phyloP scores from a whole-genome alignment of 1,284 basidiomycete genomes.

The Tremellales sp. region DNA sequence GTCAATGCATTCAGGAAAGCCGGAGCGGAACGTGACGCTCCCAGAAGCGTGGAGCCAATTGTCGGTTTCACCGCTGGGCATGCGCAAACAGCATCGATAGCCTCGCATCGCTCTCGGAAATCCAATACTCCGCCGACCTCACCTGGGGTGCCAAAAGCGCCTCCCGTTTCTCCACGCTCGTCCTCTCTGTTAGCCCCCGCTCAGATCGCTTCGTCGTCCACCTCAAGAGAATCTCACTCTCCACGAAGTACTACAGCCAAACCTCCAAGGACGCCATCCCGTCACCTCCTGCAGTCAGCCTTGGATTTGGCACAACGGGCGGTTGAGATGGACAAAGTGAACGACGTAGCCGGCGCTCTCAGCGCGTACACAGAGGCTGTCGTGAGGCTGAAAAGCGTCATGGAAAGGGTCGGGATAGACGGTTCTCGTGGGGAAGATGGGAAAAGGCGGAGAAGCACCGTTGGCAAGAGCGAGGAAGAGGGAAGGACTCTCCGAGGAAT shows the following conservation, averaged over 20 bases:
- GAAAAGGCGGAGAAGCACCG: slow-evolving; percentile 10
- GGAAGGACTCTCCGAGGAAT: slow-evolving; percentile 47
- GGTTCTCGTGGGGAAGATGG: slow-evolving; percentile 8
- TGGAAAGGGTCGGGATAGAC: slow-evolving; percentile 47
- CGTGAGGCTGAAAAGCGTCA: slow-evolving; percentile 42
- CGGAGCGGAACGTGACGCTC: neutral
- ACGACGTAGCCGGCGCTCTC: slow-evolving; percentile 46
- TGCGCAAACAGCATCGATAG: neutral
- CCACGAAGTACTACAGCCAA: neutral
- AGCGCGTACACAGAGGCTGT: slow-evolving; percentile 47
- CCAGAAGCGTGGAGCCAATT: neutral
- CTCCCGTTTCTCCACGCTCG: neutral
- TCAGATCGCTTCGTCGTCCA: neutral
- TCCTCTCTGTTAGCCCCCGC: neutral
- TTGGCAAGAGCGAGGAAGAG: slow-evolving; percentile 44
- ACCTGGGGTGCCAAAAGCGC: slow-evolving; percentile 2
- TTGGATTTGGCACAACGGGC: slow-evolving; percentile 48
- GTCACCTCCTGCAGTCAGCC: slow-evolving; percentile 46
- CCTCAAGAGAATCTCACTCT: neutral
- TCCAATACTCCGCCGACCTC: slow-evolving; percentile 7
- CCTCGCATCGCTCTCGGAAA: no score
- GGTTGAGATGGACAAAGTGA: slow-evolving; percentile 49
- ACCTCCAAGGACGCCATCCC: slow-evolving; percentile 37
- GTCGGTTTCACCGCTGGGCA: neutral
- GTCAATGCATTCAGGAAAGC: neutral